Evolutionary conservation across 2,329 filamentous ascomycete genomes (phyloP), one percentile per base, ranked within the genome.

Genomic region (Apiospora marii): DNA sequence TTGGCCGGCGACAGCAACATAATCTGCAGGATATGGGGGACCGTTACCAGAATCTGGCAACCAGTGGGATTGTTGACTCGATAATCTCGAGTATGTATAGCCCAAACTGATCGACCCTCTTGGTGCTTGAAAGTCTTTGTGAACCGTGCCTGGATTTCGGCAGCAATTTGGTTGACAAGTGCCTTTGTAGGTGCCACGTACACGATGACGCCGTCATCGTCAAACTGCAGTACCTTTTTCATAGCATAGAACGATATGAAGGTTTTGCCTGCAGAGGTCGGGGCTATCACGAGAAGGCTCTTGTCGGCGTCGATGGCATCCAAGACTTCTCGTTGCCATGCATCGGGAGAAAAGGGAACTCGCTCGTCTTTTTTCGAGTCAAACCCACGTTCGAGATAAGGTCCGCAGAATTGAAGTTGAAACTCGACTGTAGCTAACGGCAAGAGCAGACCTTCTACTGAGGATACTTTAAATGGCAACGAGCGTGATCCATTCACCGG

Each of bases 161-260:
- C 69, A 1, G 92, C 93, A 75, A 96, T 95, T 80, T 96, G 93
- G 79, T 95, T 95, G 73, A 95, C 93, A 14, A 96, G 84, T 4
- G 94, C 93, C 78, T 96, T 96, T 0, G 93, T 95, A 0, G 93
- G 93, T 0, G 93, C 93, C 7, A 96, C 92, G 75, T 95, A 96
- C 0, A 95, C 91, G 8, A 96, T 82, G 3, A 95, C 87, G 3
- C 89, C 91, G 68, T 94, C 89, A 73, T 95, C 89, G 74, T 89
- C 90, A 4, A 87, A 87, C 78, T 92, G 86, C 13, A 96, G 84
- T 0, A 95, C 85, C 78, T 93, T 91, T 77, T 93, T 92, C 92
- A 95, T 96, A 1, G 93, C 93, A 76, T 96, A 95, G 80, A 95
- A 96, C 0, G 90, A 92, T 73, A 95, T 95, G 80, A 95, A 96